Base-by-base conservation (phyloP, 179 eudicot genomes). In the Sideroxylon spinosum region DNA sequence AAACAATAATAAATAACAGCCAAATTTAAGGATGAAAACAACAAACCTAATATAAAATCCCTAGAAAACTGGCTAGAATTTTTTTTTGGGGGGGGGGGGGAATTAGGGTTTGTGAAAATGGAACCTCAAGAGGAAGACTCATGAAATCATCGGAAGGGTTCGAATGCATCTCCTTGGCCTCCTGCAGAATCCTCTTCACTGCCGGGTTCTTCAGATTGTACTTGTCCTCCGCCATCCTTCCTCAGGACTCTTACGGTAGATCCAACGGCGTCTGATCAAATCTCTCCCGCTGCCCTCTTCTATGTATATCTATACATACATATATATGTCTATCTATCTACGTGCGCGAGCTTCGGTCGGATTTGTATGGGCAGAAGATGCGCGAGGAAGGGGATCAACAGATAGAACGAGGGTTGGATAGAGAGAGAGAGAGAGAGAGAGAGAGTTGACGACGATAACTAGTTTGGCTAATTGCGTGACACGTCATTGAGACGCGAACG, bases 41-140 rank as follows among this genome's bases (percentile, higher is more conserved):
- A 26, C 4, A 66, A 32, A 77, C 68, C 79, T 32, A 53, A 22
- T 13, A 68, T 53, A 0, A 55, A 57, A 67, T 64, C 29, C 79
- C n/a, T 49, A 23, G 32, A 22, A 37, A 75, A 14, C 50, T 1
- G 20, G 19, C 23, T 63, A 46, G 4, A 75, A 75, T 32, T n/a
- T n/a, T n/a, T n/a, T n/a, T n/a, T n/a, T 48, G 7, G 29, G 1
- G 20, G 29, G 29, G n/a, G 10, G 9, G 9, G 60, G 23, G 29
- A 26, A 12, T 14, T 20, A 50, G 61, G 28, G 20, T 29, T 25
- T 12, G 22, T 20, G 28, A 29, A 53, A 50, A 14, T 6, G 10
- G 49, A 68, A 93, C 99, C 98, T 95, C 98, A 11, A 95, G 95
- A 56, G 98, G 98, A 68, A 93, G 94, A 87, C 99, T 95, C 88